Base-by-base conservation (phyloP, 129 eudicot genomes). In the Cynara cardunculus region DNA sequence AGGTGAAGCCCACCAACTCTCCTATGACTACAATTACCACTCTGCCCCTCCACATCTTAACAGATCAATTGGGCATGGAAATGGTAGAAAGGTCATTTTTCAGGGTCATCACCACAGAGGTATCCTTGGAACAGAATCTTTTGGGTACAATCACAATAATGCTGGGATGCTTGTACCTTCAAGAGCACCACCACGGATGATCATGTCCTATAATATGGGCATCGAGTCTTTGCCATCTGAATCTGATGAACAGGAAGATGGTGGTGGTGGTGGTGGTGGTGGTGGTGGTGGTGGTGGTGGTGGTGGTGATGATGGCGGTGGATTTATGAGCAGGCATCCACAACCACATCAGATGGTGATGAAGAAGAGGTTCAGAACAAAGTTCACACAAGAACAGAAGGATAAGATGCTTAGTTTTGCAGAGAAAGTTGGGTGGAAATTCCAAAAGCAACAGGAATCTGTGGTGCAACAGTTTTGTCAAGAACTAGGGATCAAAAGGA, bases 371-470 rank as follows among this genome's bases (percentile, higher is more conserved):
- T 89, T 84, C 49, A 76, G 97, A 64, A 90, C 93, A 46, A 92
- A 92, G 87, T 92, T 92, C 70, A 86, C 88, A 16, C 88, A 85
- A 22, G 93, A 88, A 62, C 97, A 92, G 71, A 92, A 92, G 87
- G 93, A 87, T 65, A 88, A 85, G 69, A 90, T 92, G 97, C 72
- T 84, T 2, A 75, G 77, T 22, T 88, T 92, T 79, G 97, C 97
- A n/a, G 93, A 90, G 87, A 84, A 85, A 80, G 86, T 88, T 9
- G 97, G 97, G 81, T 90, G 97, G 97, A 92, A 83, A 68, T 81
- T 92, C 31, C 97, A 90, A 75, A 92, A 87, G 69, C 91, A 86
- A 56, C 93, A 90, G 30, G 97, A 90, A 61, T 21, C 71, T 68
- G 86, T 76, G 81, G 89, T 92, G 80, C 90, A 85, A 31, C 85